Conservation (phyloP, 257 asterid species). For the Lantana camara region DNA sequence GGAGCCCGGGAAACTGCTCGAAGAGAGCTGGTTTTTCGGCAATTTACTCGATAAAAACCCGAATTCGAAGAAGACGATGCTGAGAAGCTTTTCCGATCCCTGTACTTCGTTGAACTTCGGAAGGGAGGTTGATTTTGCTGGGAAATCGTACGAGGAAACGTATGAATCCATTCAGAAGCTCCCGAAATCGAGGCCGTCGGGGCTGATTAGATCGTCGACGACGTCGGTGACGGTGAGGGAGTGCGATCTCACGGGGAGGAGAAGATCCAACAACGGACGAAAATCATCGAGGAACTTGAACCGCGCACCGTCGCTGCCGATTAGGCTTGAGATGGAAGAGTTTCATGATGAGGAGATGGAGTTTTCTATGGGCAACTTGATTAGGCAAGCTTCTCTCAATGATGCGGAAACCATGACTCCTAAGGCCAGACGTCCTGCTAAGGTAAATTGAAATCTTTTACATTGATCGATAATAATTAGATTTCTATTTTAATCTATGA, state of each 20-base stretch:
- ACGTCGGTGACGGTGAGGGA: conserved; percentile 44
- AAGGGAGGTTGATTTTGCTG: conserved; percentile 21
- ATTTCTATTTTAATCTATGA: not conserved
- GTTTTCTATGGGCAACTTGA: conserved; percentile 57
- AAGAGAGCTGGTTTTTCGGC: conserved; percentile 59
- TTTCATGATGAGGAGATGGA: conserved; percentile 48
- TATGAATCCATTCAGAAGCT: conserved; percentile 42
- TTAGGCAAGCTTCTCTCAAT: conserved; percentile 65
- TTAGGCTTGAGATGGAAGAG: conserved; percentile 18
- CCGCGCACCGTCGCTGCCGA: conserved; percentile 45
- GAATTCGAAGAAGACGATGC: conserved; percentile 45
- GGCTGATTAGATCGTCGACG: conserved; percentile 28
- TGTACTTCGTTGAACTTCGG: conserved; percentile 33
- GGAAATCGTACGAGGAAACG: conserved; percentile 54
- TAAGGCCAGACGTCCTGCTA: conserved; percentile 20
- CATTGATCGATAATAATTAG: not conserved
- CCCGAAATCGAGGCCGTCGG: not conserved
- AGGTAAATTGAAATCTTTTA: conserved; percentile 32
- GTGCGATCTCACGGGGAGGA: not conserved
- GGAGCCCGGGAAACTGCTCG: conserved; percentile 52
- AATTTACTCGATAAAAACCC: conserved; percentile 43
- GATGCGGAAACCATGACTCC: conserved; percentile 29
- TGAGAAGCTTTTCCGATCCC: conserved; percentile 45
- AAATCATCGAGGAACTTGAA: conserved; percentile 2
- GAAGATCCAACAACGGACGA: conserved; percentile 12